Evolutionary conservation across 176 grass and related monocot genomes (phyloP).

Genomic region (Carex parvula): DNA sequence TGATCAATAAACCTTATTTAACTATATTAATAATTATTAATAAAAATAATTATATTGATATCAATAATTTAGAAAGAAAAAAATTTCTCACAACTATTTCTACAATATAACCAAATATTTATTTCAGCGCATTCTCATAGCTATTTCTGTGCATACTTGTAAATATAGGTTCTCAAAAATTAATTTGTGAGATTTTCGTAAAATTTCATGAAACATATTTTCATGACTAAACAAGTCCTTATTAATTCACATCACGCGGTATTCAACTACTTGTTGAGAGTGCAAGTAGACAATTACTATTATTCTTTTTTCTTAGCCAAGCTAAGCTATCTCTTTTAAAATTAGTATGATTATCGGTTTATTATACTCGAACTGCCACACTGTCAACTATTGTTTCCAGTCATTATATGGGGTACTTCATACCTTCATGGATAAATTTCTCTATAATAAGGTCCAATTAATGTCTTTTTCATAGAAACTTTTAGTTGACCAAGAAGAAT

Average conservation of each 20-base stretch:
- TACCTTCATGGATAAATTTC: not conserved
- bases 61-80: too few relatives aligned
- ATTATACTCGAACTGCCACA: not conserved
- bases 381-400: not conserved
- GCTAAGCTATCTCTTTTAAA: not conserved
- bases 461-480: not conserved
- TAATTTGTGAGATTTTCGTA: too few relatives aligned
- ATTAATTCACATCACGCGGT: not conserved
- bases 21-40: too few relatives aligned
- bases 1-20: too few relatives aligned
- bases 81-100: too few relatives aligned
- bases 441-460: not conserved
- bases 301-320: not conserved
- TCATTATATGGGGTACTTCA: not conserved
- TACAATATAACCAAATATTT: too few relatives aligned
- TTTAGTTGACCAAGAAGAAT: not conserved
- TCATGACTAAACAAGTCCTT: not conserved
- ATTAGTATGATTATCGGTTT: too few relatives aligned
- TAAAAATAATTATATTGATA: too few relatives aligned
- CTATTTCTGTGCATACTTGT: too few relatives aligned
- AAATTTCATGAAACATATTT: too few relatives aligned
- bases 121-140: too few relatives aligned
- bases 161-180: too few relatives aligned
- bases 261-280: not conserved
- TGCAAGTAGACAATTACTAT: not conserved